Evolutionary conservation across 163 green algal genomes (phyloP).

Genomic region (Chloromonas sp.): DNA sequence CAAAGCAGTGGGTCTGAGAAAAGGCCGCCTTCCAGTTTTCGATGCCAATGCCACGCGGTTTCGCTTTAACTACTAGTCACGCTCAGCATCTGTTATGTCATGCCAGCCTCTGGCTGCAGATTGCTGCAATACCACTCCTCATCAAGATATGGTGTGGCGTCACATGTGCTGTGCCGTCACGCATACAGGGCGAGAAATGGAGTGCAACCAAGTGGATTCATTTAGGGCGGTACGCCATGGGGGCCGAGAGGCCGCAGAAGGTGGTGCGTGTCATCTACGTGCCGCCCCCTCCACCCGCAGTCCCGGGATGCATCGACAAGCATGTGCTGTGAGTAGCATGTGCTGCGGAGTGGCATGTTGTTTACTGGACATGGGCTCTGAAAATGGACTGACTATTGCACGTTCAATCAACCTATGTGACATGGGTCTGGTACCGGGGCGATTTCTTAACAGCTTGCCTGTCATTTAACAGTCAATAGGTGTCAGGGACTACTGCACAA

Average conservation of each 20-base stretch:
- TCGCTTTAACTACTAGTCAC: too few species aligned
- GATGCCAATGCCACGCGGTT: too few species aligned
- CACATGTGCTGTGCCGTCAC: background rate
- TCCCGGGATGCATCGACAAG: constrained; percentile 33
- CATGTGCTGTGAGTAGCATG: constrained; percentile 15
- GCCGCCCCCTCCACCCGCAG: constrained; percentile 32
- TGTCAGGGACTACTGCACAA: too few species aligned
- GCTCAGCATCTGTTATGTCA: background rate
- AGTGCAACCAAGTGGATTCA: constrained; percentile 37
- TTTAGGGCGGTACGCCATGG: constrained; percentile 6
- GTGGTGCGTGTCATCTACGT: constrained; percentile 33
- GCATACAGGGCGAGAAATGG: constrained; percentile 27
- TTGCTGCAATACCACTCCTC: background rate
- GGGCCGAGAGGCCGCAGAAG: constrained; percentile 4
- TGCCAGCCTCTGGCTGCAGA: background rate
- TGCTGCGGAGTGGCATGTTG: background rate
- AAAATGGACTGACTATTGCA: too few species aligned
- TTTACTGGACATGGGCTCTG: background rate
- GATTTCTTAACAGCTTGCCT: too few species aligned
- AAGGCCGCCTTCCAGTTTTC: too few species aligned
- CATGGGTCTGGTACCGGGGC: too few species aligned
- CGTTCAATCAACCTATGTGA: too few species aligned
- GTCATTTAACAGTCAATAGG: too few species aligned
- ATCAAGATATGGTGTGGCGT: background rate
- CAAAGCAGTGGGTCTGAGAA: too few species aligned